These are phyloP conservation scores for Talaromyces sp. DNA, from an alignment of 2,329 filamentous ascomycete species.

Conservation along the genomic window DNA sequence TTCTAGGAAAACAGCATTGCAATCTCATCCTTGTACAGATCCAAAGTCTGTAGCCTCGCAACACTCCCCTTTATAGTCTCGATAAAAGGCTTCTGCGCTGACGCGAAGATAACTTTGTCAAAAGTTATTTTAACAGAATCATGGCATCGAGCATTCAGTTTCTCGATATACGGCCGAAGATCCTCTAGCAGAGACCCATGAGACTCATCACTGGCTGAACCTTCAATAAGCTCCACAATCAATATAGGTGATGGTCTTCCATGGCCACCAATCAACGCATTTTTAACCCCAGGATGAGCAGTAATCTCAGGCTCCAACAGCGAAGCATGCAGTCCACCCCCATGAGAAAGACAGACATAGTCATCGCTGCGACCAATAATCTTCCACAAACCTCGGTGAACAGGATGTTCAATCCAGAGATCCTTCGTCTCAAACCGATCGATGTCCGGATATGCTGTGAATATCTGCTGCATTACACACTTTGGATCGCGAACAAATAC, in stretches of 20 bases:
- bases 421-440: constrained; percentile 27
- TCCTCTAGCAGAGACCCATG: background rate
- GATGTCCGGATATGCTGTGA: constrained; percentile 21
- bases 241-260: constrained; percentile 23
- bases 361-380: constrained; percentile 28
- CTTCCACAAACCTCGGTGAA: constrained; percentile 26
- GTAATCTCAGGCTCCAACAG: constrained; percentile 26
- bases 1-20: constrained; percentile 9
- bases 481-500: constrained; percentile 22
- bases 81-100: constrained; percentile 22
- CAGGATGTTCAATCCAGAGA: constrained; percentile 27
- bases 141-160: constrained; percentile 21
- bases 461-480: constrained; percentile 22
- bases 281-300: constrained; percentile 21
- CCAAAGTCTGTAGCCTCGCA: constrained; percentile 16
- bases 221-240: constrained; percentile 20
- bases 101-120: constrained; percentile 19
- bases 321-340: constrained; percentile 26
- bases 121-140: constrained; percentile 19
- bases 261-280: constrained; percentile 27
- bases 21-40: constrained; percentile 19
- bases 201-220: background rate
- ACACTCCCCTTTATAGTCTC: constrained; percentile 23
- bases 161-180: constrained; percentile 21
- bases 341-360: constrained; percentile 18